A percentile compares a stretch with the other conserved stretches of the same genome.
phyloP scores from a whole-genome alignment of 352 stramenopile genomes.

The Globisporangium camurandrum region DNA sequence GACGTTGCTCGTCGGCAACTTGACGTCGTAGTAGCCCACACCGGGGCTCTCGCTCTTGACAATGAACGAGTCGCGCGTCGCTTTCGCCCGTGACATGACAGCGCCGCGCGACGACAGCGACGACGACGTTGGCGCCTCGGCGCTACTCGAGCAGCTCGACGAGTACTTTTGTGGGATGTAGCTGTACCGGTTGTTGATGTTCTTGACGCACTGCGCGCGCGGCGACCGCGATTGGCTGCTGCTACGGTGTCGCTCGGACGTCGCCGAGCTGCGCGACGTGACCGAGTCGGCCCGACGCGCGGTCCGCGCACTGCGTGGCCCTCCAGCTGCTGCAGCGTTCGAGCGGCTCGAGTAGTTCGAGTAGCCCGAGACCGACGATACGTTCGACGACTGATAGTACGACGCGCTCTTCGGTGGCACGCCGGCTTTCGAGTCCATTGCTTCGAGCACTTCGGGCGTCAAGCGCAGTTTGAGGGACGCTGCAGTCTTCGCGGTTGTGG shows the following conservation, averaged over 20 bases:
- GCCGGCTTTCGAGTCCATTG: slow-evolving; percentile 45
- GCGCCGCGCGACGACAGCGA: slow-evolving; percentile 63
- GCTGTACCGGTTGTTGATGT: slow-evolving; percentile 57
- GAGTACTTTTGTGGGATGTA: slow-evolving; percentile 61
- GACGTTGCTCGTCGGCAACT: slow-evolving; percentile 43
- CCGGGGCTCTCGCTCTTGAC: slow-evolving; percentile 60
- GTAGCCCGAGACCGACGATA: slow-evolving; percentile 58
- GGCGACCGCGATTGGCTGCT: slow-evolving; percentile 21
- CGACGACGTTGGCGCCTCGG: slow-evolving; percentile 22
- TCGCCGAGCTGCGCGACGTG: slow-evolving; percentile 38
- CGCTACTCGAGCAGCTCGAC: slow-evolving; percentile 15
- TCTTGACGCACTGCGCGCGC: slow-evolving; percentile 35
- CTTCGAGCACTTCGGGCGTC: slow-evolving; percentile 48
- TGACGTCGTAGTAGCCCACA: slow-evolving; percentile 75
- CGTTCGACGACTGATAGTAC: slow-evolving; percentile 53
- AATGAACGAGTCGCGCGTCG: slow-evolving; percentile 64
- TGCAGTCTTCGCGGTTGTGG: no score
- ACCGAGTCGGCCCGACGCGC: slow-evolving; percentile 10
- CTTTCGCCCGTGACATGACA: slow-evolving; percentile 54
- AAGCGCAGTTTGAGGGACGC: slow-evolving; percentile 33
- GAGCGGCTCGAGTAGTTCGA: slow-evolving; percentile 38
- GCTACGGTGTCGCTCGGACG: slow-evolving; percentile 21
- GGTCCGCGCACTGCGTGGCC: slow-evolving; percentile 16
- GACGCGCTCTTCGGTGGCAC: slow-evolving; percentile 33
- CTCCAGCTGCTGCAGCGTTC: slow-evolving; percentile 7